phyloP scores from a whole-genome alignment of 805 yeast species.

The Saccharomycopsis sp. region DNA sequence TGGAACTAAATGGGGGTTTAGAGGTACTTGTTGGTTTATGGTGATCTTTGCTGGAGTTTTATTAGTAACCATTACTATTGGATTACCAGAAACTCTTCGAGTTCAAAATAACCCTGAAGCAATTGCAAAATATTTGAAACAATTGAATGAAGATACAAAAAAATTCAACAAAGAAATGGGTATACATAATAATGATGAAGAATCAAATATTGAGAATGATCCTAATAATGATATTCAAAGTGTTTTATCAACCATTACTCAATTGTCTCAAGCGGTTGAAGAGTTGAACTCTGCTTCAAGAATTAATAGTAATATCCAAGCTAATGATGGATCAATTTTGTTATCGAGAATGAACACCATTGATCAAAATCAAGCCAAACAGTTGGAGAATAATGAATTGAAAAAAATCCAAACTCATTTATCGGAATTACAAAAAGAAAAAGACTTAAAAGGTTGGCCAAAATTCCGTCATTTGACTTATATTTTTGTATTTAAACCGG shows the following conservation, averaged over 20 bases:
- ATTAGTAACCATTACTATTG: conserved; percentile 37
- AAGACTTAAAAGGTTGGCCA: not conserved
- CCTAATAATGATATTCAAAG: conserved; percentile 1
- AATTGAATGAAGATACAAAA: conserved; percentile 21
- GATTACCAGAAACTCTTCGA: conserved; percentile 74
- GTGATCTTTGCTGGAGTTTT: conserved; percentile 54
- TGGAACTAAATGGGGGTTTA: conserved; percentile 68
- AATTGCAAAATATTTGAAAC: conserved; percentile 34
- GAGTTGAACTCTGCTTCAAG: not conserved
- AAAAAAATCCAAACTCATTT: conserved; percentile 17
- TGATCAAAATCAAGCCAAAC: conserved; percentile 16
- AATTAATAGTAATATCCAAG: not conserved
- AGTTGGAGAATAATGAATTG: conserved; percentile 17
- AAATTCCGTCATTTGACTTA: conserved; percentile 24
- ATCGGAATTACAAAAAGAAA: not conserved
- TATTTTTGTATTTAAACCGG: conserved; percentile 45
- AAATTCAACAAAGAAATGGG: conserved; percentile 1
- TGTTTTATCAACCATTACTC: not conserved
- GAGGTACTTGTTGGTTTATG: conserved; percentile 81
- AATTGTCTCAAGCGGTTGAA: not conserved
- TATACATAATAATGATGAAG: not conserved
- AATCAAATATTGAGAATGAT: not conserved
- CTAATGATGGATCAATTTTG: not conserved
- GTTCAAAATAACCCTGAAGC: conserved; percentile 44
- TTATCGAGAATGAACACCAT: conserved; percentile 29